Conservation (phyloP, 108 stramenopile genomes). For the Pseudonitzschia delicatissima region DNA sequence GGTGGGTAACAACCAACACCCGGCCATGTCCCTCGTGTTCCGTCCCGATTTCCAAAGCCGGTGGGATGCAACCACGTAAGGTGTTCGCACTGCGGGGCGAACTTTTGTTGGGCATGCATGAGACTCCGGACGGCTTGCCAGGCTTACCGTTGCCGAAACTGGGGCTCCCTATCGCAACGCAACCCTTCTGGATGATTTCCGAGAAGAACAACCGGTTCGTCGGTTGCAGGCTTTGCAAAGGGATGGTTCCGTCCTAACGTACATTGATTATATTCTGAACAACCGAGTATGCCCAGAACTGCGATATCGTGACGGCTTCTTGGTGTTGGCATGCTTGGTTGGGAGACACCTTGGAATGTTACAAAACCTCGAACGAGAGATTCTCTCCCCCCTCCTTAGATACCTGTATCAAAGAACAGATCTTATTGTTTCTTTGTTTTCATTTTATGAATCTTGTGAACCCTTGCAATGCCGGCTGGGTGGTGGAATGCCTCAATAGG, state of each 20-base stretch:
- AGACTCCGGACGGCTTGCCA: slow-evolving; percentile 34
- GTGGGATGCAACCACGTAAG: slow-evolving; percentile 40
- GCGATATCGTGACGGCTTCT: neutral
- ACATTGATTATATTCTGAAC: neutral
- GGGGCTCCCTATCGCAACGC: slow-evolving; percentile 65
- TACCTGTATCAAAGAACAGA: too few relatives aligned
- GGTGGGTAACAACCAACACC: slow-evolving; percentile 44
- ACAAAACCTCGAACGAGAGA: too few relatives aligned
- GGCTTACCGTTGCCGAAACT: slow-evolving; percentile 49
- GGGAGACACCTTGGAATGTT: slow-evolving; percentile 1
- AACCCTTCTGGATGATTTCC: neutral
- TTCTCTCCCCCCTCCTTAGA: too few relatives aligned
- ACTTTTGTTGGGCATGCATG: slow-evolving; percentile 78
- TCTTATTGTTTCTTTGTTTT: neutral
- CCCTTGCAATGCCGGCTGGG: too few relatives aligned
- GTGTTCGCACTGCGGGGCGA: slow-evolving; percentile 47
- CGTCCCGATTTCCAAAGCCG: slow-evolving; percentile 29
- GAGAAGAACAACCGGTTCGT: neutral
- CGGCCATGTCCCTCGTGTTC: slow-evolving; percentile 43
- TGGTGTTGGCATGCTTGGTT: neutral
- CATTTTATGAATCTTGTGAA: too few relatives aligned
- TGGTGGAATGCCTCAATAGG: too few relatives aligned
- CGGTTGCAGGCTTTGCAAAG: neutral
- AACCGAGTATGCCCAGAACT: neutral
- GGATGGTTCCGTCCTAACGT: neutral